Evolutionary conservation across 495 filamentous ascomycete genomes (phyloP).

Genomic region (Aspergillus sclerotioniger): DNA sequence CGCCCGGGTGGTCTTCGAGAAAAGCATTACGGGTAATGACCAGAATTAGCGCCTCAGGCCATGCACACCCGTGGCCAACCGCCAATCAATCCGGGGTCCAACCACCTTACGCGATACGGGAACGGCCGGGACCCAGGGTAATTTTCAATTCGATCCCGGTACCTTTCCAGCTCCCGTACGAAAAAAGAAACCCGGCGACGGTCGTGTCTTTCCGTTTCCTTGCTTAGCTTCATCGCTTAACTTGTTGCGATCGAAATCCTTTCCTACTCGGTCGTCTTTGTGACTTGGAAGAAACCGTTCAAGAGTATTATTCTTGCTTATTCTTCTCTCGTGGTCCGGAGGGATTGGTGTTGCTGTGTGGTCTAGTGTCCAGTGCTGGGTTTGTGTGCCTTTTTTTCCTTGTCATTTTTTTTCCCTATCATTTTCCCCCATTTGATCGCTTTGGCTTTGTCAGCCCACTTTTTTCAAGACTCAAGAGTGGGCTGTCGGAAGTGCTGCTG

Average conservation of each 20-base stretch:
- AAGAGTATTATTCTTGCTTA: constrained; percentile 8
- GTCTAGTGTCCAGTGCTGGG: constrained; percentile 14
- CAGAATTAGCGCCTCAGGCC: constrained; percentile 19
- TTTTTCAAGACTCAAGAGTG: constrained; percentile 27
- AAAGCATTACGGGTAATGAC: not conserved
- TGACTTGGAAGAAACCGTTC: constrained; percentile 4
- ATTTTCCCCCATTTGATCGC: constrained; percentile 10
- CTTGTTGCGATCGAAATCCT: constrained; percentile 12
- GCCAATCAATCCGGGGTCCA: constrained; percentile 22
- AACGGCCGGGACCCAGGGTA: constrained; percentile 43
- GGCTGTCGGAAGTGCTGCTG: constrained; percentile 30
- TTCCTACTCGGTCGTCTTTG: constrained; percentile 18
- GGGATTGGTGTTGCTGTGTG: constrained; percentile 30
- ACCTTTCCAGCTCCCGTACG: not conserved
- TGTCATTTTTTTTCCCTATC: constrained; percentile 18
- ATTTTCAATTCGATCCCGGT: constrained; percentile 20
- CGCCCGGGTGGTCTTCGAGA: not conserved
- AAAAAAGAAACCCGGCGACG: not conserved
- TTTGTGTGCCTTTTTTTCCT: constrained; percentile 13
- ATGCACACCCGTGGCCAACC: constrained; percentile 1
- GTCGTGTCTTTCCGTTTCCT: constrained; percentile 15
- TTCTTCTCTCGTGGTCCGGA: constrained; percentile 17
- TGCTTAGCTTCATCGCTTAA: constrained; percentile 19
- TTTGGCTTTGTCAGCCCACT: constrained; percentile 26
- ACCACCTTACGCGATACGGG: constrained; percentile 44